Percentiles rank a stretch among this genome's conserved stretches.
Evolutionary conservation across 2,329 filamentous ascomycete species (phyloP).

Genomic region (Chrysosporium queenslandicum): DNA sequence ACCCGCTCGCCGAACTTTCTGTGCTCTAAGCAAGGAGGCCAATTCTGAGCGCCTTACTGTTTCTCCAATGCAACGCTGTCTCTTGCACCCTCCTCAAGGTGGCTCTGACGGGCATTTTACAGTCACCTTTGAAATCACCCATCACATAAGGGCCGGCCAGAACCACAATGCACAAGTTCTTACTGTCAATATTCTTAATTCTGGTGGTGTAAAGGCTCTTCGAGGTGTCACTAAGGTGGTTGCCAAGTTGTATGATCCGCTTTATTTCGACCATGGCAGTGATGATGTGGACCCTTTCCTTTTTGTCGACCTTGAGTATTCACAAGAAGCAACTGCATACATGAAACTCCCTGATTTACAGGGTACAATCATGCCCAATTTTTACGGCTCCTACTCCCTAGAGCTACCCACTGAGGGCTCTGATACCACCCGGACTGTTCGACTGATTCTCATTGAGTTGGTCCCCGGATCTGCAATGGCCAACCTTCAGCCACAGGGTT

Average conservation of each 20-base stretch:
- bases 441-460: constrained; percentile 16
- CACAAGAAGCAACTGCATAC: constrained; percentile 6
- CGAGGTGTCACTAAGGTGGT: not conserved
- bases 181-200: not conserved
- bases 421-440: constrained; percentile 10
- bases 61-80: not conserved
- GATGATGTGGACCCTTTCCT: not conserved
- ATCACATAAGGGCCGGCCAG: not conserved
- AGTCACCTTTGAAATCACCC: not conserved
- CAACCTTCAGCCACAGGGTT: constrained; percentile 8
- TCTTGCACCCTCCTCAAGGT: not conserved
- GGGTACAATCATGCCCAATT: constrained; percentile 18
- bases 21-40: no score
- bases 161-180: not conserved
- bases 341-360: constrained; percentile 17
- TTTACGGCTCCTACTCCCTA: constrained; percentile 22
- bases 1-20: no score
- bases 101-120: not conserved
- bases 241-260: constrained; percentile 3
- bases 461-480: constrained; percentile 12
- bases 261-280: not conserved
- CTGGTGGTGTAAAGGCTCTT: not conserved
- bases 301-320: not conserved
- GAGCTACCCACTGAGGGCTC: constrained; percentile 13
- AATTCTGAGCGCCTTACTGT: not conserved